These are phyloP conservation scores for Erigeron canadensis DNA, from an alignment of 129 eudicot species.

Conservation along the genomic window DNA sequence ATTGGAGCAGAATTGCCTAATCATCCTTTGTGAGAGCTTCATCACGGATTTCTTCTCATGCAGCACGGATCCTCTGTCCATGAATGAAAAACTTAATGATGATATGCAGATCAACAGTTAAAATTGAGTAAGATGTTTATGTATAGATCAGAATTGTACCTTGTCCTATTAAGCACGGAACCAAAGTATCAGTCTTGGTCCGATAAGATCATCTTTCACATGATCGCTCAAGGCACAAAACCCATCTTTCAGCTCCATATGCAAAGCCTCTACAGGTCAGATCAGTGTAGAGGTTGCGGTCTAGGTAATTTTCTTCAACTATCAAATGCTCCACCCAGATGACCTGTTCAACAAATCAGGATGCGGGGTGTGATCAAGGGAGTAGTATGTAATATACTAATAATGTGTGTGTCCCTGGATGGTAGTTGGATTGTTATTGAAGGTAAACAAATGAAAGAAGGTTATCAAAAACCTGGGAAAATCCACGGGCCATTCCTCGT, in stretches of 20 bases:
- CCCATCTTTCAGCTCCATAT: background rate
- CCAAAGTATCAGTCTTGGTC: background rate
- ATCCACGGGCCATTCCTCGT: background rate
- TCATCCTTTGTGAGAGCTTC: too few relatives aligned
- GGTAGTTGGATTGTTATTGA: background rate
- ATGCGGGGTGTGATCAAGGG: background rate
- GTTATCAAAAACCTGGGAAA: background rate
- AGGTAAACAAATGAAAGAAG: too few relatives aligned
- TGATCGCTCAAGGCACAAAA: background rate
- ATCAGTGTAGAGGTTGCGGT: background rate
- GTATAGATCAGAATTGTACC: background rate
- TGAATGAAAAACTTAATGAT: background rate
- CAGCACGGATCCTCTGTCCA: background rate
- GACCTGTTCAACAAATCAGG: background rate
- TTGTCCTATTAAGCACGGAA: background rate
- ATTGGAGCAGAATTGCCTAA: background rate
- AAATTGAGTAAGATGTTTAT: background rate
- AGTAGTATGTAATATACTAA: background rate
- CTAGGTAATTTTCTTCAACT: background rate
- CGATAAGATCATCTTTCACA: background rate
- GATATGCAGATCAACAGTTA: background rate
- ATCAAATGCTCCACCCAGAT: background rate
- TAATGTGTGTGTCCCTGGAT: background rate
- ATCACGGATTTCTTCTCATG: too few relatives aligned
- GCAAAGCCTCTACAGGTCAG: background rate